Evolutionary conservation across 2,329 filamentous ascomycete genomes (phyloP), one percentile per base, ranked within the genome.

Genomic region (Ophiostoma triangulosporum): DNA sequence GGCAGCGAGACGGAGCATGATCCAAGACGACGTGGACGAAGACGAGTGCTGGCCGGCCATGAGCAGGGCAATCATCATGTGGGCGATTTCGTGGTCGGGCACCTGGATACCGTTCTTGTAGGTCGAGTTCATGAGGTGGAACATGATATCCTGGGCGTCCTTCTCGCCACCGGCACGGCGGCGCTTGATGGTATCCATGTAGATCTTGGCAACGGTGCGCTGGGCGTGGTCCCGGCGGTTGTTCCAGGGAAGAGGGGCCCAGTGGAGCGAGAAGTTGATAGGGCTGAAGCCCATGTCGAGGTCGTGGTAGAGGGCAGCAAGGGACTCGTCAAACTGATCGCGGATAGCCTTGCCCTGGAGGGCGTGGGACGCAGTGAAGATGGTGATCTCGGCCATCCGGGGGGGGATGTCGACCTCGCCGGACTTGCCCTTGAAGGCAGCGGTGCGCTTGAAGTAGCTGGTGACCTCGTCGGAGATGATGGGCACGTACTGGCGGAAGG

Each of bases 41-140:
- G 85, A 89, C 1, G 84, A 86, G 69, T 91, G 86, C 64, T 93
- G 86, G 50, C 86, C 86, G 11, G 83, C 86, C 86, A 93, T 90
- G 51, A 91, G 75, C 15, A 91, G 74, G 0, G 86, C 85, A 62
- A 91, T 91, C 86, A 91, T 89, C 74, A 91, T 86, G 67, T 88
- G 82, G 0, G 86, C 85, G 51, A 91, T 80, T 64, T 91, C 86
- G 60, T 81, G 76, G 64, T 91, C 86, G 0, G 86, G 81, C 1
- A 90, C 69, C 0, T 73, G 68, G 11, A 70, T 74, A 48, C 86
- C 86, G 60, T 86, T 74, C 69, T 89, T 89, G 76, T 91, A 91
- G 11, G 69, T 75, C 65, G 82, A 84, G 59, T 75, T 73, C 84
- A 90, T 89, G 54, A 91, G 67, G 64, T 90, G 86, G 73, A 76